A percentile compares a stretch with the other conserved stretches of the same genome.
phyloP scores from a whole-genome alignment of 441 rosid genomes.

The Viola pubescens region DNA sequence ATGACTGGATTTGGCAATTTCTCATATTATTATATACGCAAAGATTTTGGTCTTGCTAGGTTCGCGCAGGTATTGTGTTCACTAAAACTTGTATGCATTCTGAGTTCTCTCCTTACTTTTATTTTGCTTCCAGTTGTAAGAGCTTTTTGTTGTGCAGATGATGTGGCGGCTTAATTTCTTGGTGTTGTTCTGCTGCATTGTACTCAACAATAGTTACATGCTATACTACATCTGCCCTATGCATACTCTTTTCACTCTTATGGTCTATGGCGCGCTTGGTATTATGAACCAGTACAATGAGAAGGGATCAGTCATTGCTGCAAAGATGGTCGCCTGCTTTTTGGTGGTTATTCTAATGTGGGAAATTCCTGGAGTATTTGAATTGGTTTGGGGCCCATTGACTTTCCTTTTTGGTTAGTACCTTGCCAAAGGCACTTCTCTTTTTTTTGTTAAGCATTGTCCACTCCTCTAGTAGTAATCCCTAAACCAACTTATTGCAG shows the following conservation, averaged over 20 bases:
- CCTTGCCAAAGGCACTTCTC: conserved; percentile 13
- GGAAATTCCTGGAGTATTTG: conserved; percentile 97
- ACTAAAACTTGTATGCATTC: conserved; percentile 8
- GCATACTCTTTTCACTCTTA: conserved; percentile 97
- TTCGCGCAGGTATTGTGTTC: conserved; percentile 63
- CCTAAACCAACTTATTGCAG: conserved; percentile 34
- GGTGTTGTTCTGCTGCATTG: conserved; percentile 75
- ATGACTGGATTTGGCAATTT: conserved; percentile 99
- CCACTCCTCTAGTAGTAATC: conserved; percentile 4
- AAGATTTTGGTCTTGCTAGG: conserved; percentile 89
- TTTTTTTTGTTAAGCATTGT: conserved; percentile 9
- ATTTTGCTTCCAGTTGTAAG: conserved; percentile 20
- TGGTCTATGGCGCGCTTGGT: conserved; percentile 98
- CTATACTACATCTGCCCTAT: conserved; percentile 96
- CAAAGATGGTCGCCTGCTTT: conserved; percentile 74
- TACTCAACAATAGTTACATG: conserved; percentile 91
- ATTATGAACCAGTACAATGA: conserved; percentile 82
- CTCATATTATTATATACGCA: conserved; percentile 91
- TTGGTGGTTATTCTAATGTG: conserved; percentile 80
- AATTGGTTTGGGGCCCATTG: conserved; percentile 83
- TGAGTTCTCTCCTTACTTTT: conserved; percentile 6
- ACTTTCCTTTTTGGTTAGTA: conserved; percentile 71
- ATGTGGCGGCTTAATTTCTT: conserved; percentile 99
- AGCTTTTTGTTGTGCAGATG: conserved; percentile 57
- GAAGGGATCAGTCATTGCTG: conserved; percentile 65